phyloP scores from a whole-genome alignment of 2,329 filamentous ascomycete species.

The Botrytis elliptica region DNA sequence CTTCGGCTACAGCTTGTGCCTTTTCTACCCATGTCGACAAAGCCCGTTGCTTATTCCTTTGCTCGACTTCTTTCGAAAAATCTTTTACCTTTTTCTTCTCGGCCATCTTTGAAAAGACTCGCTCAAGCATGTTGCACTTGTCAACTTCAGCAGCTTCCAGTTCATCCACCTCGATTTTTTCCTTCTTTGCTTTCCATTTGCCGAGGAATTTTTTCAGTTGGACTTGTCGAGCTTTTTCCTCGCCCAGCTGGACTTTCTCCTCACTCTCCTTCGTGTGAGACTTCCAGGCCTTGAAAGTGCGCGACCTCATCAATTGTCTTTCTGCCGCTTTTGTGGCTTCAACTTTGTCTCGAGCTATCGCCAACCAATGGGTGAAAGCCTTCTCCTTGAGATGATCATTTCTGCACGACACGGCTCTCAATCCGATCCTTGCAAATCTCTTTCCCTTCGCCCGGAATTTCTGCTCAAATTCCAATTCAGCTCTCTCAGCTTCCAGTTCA shows the following conservation, averaged over 20 bases:
- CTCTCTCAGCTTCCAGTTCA: slow-evolving; percentile 8
- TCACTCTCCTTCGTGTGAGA: slow-evolving; percentile 52
- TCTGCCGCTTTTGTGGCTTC: slow-evolving; percentile 66
- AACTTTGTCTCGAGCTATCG: slow-evolving; percentile 61
- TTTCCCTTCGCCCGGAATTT: slow-evolving; percentile 45
- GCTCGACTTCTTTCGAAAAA: slow-evolving; percentile 28
- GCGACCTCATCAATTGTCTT: slow-evolving; percentile 66
- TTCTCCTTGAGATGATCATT: slow-evolving; percentile 64
- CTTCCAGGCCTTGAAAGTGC: slow-evolving; percentile 69
- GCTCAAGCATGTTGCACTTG: slow-evolving; percentile 35
- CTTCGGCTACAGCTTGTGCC: slow-evolving; percentile 27
- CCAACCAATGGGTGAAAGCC: slow-evolving; percentile 68
- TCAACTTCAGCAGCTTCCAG: slow-evolving; percentile 37
- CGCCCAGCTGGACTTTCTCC: slow-evolving; percentile 43
- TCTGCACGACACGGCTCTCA: slow-evolving; percentile 60
- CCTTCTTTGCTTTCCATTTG: slow-evolving; percentile 44
- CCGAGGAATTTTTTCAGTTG: slow-evolving; percentile 53
- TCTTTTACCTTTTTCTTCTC: slow-evolving; percentile 38
- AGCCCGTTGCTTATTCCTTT: slow-evolving; percentile 26
- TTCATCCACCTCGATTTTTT: slow-evolving; percentile 30
- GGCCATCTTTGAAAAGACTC: slow-evolving; percentile 39
- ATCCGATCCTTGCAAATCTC: slow-evolving; percentile 56
- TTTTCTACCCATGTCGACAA: slow-evolving; percentile 32
- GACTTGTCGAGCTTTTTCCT: slow-evolving; percentile 50
- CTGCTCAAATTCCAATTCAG: slow-evolving; percentile 14